phyloP scores from a whole-genome alignment of 2,329 filamentous ascomycete genomes.

The Scedosporium aurantiacum region DNA sequence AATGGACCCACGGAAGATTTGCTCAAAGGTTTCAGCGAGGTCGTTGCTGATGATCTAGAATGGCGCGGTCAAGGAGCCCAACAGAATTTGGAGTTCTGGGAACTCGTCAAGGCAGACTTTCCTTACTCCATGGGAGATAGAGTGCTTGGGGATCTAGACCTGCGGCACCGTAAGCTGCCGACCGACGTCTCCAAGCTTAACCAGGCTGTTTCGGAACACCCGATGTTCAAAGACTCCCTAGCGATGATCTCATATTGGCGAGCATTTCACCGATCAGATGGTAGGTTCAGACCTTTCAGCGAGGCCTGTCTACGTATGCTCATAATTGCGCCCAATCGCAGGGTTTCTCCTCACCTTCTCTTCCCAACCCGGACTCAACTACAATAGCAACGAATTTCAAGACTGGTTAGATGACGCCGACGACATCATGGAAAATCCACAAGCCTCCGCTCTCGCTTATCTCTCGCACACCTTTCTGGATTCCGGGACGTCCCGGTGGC shows the following conservation, averaged over 20 bases:
- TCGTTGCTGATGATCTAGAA: not conserved
- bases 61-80: not conserved
- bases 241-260: not conserved
- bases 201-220: not conserved
- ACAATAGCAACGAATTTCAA: not conserved
- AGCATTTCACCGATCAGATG: not conserved
- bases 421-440: not conserved
- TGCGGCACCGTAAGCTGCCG: not conserved
- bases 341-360: not conserved
- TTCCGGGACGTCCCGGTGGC: not conserved
- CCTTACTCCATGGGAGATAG: not conserved
- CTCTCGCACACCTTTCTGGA: not conserved
- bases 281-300: not conserved
- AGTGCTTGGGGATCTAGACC: not conserved
- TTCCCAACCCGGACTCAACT: not conserved
- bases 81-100: not conserved
- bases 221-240: not conserved
- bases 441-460: not conserved
- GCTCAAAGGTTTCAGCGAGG: not conserved
- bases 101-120: not conserved
- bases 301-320: too few species aligned
- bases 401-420: not conserved
- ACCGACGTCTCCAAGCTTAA: not conserved
- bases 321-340: not conserved
- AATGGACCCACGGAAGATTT: not conserved